Percentiles rank a stretch among this genome's conserved stretches.
Evolutionary conservation across 23 red algal genomes (phyloP).

Genomic region (Gracilaria gracilis): DNA sequence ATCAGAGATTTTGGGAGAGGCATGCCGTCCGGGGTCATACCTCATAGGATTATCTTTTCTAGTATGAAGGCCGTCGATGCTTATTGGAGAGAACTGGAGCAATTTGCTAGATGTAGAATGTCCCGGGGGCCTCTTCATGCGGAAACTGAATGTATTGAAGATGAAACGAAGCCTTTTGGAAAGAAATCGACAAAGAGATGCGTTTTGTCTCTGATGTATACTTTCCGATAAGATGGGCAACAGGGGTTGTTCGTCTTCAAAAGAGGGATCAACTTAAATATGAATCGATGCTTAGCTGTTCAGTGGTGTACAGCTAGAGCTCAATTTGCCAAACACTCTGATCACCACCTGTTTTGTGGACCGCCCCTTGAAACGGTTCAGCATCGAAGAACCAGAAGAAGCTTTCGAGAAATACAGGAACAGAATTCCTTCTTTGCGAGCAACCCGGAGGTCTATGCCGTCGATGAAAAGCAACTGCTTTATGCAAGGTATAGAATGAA

Average conservation of each 20-base stretch:
- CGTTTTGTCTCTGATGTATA: slow-evolving; percentile 39
- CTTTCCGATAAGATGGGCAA: background rate
- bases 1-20: slow-evolving; percentile 62
- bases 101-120: slow-evolving; percentile 38
- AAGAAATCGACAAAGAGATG: background rate
- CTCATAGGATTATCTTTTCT: slow-evolving; percentile 49
- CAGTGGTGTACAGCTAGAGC: slow-evolving; percentile 33
- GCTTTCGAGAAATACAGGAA: slow-evolving; percentile 1
- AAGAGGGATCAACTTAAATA: slow-evolving; percentile 52
- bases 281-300: slow-evolving; percentile 50
- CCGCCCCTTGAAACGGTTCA: slow-evolving; percentile 4
- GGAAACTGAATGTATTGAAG: background rate
- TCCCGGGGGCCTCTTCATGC: background rate
- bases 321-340: slow-evolving; percentile 13
- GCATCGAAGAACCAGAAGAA: slow-evolving; percentile 37
- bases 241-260: slow-evolving; percentile 18
- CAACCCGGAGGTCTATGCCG: slow-evolving; percentile 21
- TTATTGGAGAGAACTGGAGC: slow-evolving; percentile 59
- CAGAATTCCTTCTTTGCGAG: slow-evolving; percentile 16
- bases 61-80: slow-evolving; percentile 31
- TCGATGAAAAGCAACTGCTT: slow-evolving; percentile 21
- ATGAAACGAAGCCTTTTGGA: background rate
- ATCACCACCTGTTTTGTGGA: slow-evolving; percentile 3
- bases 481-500: slow-evolving; percentile 25
- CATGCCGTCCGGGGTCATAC: slow-evolving; percentile 50